A percentile compares a stretch with the other conserved stretches of the same genome.
Conservation (phyloP, 2,329 filamentous ascomycete genomes). For the Chaetomiaceae sp. region DNA sequence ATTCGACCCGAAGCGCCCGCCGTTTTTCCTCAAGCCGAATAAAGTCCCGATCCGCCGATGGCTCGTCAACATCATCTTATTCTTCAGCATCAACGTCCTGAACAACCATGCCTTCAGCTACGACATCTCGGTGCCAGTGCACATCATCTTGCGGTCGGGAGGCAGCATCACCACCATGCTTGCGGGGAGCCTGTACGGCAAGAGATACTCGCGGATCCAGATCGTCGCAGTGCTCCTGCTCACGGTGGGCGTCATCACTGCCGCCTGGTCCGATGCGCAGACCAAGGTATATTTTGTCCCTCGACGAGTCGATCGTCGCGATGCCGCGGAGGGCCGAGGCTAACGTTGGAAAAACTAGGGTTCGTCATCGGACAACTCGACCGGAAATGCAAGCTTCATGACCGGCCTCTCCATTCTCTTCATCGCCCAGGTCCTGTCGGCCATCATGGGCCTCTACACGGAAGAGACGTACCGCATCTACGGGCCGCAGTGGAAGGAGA, state of each 20-base stretch:
- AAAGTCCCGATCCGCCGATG: slow-evolving; percentile 80
- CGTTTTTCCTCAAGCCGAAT: slow-evolving; percentile 70
- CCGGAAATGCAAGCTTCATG: slow-evolving; percentile 42
- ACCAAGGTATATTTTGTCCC: slow-evolving; percentile 59
- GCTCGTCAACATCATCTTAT: slow-evolving; percentile 82
- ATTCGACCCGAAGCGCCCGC: slow-evolving; percentile 60
- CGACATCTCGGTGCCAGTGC: slow-evolving; percentile 90
- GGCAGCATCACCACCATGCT: slow-evolving; percentile 94
- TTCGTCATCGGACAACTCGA: slow-evolving; percentile 25
- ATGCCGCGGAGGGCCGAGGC: no score
- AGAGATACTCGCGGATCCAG: slow-evolving; percentile 75
- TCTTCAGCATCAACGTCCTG: slow-evolving; percentile 88
- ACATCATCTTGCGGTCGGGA: slow-evolving; percentile 93
- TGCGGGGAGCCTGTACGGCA: slow-evolving; percentile 83
- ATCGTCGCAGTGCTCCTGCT: slow-evolving; percentile 75
- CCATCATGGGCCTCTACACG: slow-evolving; percentile 92
- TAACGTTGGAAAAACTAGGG: slow-evolving; percentile 26
- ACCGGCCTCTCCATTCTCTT: slow-evolving; percentile 79
- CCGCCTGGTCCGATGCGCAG: slow-evolving; percentile 84
- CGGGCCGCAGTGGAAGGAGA: slow-evolving; percentile 89
- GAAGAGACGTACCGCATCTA: slow-evolving; percentile 84
- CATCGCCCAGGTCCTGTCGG: slow-evolving; percentile 81
- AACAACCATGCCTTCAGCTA: slow-evolving; percentile 99
- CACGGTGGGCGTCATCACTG: slow-evolving; percentile 79
- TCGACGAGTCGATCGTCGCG: no score